phyloP scores from a whole-genome alignment of 2,329 filamentous ascomycete genomes.

The Trichoderma atrobrunneum region DNA sequence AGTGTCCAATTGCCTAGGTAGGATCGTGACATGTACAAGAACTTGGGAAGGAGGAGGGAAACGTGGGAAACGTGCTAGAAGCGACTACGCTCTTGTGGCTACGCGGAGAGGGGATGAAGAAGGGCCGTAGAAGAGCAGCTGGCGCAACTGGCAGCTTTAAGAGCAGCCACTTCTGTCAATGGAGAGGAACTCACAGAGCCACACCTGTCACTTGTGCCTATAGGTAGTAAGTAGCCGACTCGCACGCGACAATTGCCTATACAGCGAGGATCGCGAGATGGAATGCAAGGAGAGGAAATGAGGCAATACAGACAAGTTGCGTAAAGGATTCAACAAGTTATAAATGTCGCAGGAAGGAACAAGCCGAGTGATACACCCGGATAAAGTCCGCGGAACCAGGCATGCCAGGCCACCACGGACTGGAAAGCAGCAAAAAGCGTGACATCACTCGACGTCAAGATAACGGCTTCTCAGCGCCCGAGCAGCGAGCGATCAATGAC shows the following conservation, averaged over 20 bases:
- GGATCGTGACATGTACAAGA: not conserved
- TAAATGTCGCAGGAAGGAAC: constrained; percentile 13
- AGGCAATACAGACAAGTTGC: not conserved
- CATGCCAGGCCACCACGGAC: not conserved
- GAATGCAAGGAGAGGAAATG: not conserved
- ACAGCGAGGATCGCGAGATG: not conserved
- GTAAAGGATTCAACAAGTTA: not conserved
- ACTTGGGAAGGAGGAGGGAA: not conserved
- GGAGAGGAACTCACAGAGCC: not conserved
- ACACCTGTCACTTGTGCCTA: not conserved
- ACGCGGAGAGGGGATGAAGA: not conserved
- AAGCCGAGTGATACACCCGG: not conserved
- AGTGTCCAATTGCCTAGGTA: not conserved
- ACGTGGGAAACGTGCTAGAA: not conserved
- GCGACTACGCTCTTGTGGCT: not conserved
- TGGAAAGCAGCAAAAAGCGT: not conserved
- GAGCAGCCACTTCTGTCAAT: not conserved
- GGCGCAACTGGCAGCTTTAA: not conserved
- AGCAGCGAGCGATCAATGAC: not conserved
- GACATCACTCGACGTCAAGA: constrained; percentile 17
- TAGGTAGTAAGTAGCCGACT: not conserved
- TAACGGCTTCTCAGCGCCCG: not conserved
- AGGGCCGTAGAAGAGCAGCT: not conserved
- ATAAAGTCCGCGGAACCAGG: not conserved
- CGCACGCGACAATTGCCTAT: constrained; percentile 1